Evolutionary conservation across 371 early-diverging fungal genomes (phyloP).

Genomic region (Lichtheimia corymbifera): DNA sequence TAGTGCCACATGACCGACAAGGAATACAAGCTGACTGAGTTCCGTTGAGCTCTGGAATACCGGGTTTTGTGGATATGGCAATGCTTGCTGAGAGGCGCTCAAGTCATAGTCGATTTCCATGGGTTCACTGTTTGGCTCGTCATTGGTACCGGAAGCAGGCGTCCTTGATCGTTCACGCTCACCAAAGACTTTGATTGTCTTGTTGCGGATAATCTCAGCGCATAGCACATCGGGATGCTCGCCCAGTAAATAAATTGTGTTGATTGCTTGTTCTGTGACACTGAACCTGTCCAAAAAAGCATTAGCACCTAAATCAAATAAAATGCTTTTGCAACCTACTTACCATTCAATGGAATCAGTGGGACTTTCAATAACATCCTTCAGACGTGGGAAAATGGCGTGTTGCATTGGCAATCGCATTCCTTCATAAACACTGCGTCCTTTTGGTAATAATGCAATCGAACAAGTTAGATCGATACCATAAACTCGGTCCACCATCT

Average conservation of each 20-base stretch:
- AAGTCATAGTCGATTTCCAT: constrained; percentile 37
- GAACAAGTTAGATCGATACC: constrained; percentile 2
- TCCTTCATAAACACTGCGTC: constrained; percentile 56
- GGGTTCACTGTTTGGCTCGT: constrained; percentile 15
- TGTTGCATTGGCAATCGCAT: constrained; percentile 74
- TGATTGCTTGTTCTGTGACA: constrained; percentile 90
- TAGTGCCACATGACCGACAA: constrained; percentile 93
- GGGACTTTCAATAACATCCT: constrained; percentile 63
- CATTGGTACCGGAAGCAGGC: constrained; percentile 11
- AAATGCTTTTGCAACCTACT: constrained; percentile 2
- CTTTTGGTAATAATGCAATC: constrained; percentile 5
- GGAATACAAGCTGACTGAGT: constrained; percentile 84
- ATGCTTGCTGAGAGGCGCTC: constrained; percentile 27
- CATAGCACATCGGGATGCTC: constrained; percentile 87
- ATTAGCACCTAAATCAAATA: constrained; percentile 1
- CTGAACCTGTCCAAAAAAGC: constrained; percentile 65
- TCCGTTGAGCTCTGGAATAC: constrained; percentile 62
- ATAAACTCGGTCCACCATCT: constrained; percentile 9
- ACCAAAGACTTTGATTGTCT: constrained; percentile 60
- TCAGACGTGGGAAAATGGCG: constrained; percentile 68
- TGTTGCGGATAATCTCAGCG: constrained; percentile 68
- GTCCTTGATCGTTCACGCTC: constrained; percentile 10
- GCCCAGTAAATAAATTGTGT: constrained; percentile 83
- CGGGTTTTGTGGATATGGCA: constrained; percentile 28
- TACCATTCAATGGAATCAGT: constrained; percentile 70